Base-by-base conservation (phyloP, 495 filamentous ascomycete species). In the Evansstolkia leycettana region DNA sequence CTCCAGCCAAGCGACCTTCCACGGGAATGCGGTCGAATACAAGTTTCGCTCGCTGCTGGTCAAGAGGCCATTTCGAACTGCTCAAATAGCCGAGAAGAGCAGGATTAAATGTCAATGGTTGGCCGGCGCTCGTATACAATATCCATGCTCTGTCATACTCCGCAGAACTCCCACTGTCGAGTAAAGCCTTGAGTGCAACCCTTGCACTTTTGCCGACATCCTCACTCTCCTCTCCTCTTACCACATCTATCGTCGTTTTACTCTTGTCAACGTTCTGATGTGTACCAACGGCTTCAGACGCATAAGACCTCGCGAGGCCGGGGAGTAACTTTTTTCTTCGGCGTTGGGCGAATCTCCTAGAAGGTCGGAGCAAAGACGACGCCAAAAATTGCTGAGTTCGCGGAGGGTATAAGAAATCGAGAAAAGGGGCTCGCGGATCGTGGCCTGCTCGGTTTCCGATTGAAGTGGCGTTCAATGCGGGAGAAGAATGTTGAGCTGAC, bases 401-500 rank as follows among this genome's bases (percentile, higher is more conserved):
- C 23, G 31, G 45, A 12, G 62, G 60, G 23, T 61, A 68, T n/a
- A 65, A 41, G 29, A 65, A 68, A 14, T 65, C 63, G 19, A 66
- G 54, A 19, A 57, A 42, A 5, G 54, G 51, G n/a, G 45, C 18
- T 24, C 37, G 37, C 28, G 36, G 17, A 36, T 62, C 53, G 20
- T 29, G 41, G 10, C 41, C 9, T 17, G 31, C 32, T 39, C 29
- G 37, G 26, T 17, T 36, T 31, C 37, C 36, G 16, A 29, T 42
- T 6, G 40, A 18, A 18, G 38, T 36, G 28, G 18, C 33, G 17
- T 27, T 41, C 27, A 38, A 34, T 36, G 40, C 29, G 34, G 37
- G 38, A 29, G 50, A 49, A 23, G 37, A 28, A 24, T 37, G 44
- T 35, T 48, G 41, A 31, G 34, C 36, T 8, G 54, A 37, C 5